Conservation (phyloP, 768 basidiomycete species). For the Boletus rufocinnamomeus region DNA sequence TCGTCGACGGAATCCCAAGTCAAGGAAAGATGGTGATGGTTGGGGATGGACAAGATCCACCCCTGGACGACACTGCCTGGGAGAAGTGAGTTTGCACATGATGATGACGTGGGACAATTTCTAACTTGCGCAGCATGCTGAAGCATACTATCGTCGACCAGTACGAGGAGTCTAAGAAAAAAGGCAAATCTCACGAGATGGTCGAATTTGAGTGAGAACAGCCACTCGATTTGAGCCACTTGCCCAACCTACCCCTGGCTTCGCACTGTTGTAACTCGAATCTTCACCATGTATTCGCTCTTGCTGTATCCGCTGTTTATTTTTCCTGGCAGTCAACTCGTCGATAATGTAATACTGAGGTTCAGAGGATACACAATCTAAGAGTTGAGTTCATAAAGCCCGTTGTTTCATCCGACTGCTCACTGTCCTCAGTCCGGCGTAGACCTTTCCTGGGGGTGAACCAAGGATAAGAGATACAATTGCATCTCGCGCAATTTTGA, state of each 20-base stretch:
- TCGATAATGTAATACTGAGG: constrained; percentile 11
- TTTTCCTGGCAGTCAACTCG: constrained; percentile 8
- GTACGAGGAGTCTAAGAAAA: constrained; percentile 43
- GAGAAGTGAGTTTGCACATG: constrained; percentile 51
- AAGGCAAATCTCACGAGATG: constrained; percentile 24
- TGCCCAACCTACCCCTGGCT: not conserved
- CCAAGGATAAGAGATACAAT: constrained; percentile 94
- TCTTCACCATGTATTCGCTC: not conserved
- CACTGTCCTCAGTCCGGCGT: constrained; percentile 88
- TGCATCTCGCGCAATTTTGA: constrained; percentile 95
- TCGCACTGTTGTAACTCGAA: not conserved
- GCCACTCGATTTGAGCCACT: not conserved
- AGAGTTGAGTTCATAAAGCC: constrained; percentile 53
- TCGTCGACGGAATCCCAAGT: constrained; percentile 68
- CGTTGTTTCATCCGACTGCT: constrained; percentile 93
- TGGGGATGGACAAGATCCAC: constrained; percentile 63
- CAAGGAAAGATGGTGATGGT: constrained; percentile 63
- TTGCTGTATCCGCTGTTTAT: constrained; percentile 3
- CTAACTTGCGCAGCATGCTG: constrained; percentile 44
- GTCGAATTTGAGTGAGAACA: constrained; percentile 12
- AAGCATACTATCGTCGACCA: constrained; percentile 50
- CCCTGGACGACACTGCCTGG: constrained; percentile 54
- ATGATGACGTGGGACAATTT: not conserved
- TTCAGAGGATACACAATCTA: constrained; percentile 13
- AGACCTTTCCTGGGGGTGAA: constrained; percentile 92